Evolutionary conservation across 257 asterid genomes (phyloP).

Genomic region (Scutellaria barbata): DNA sequence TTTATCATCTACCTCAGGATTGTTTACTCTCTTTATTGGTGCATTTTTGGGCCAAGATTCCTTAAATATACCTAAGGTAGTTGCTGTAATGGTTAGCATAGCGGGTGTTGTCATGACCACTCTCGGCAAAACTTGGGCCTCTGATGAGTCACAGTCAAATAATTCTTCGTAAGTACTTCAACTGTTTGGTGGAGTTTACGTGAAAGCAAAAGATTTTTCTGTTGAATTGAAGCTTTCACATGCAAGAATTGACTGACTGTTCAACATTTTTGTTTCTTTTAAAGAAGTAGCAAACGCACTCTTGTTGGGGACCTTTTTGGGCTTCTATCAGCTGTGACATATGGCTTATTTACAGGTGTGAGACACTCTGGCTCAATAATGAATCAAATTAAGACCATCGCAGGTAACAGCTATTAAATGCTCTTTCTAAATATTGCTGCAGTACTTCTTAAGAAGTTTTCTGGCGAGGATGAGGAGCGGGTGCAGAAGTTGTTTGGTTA

Average conservation of each 20-base stretch:
- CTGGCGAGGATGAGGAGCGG: slow-evolving; percentile 84
- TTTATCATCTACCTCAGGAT: slow-evolving; percentile 89
- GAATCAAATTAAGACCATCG: slow-evolving; percentile 15
- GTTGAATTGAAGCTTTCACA: not conserved
- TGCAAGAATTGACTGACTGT: slow-evolving; percentile 49
- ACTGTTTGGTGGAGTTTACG: not conserved
- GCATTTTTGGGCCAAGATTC: slow-evolving; percentile 89
- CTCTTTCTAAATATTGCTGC: slow-evolving; percentile 32
- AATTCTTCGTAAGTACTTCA: slow-evolving; percentile 59
- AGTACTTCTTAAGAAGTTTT: slow-evolving; percentile 88
- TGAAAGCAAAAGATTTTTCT: slow-evolving; percentile 12
- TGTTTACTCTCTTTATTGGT: slow-evolving; percentile 88
- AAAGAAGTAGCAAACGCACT: slow-evolving; percentile 69
- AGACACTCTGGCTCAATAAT: slow-evolving; percentile 12
- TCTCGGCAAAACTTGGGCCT: slow-evolving; percentile 92
- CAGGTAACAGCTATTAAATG: slow-evolving; percentile 18
- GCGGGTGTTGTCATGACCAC: slow-evolving; percentile 92
- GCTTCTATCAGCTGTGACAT: slow-evolving; percentile 80
- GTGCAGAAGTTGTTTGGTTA: slow-evolving; percentile 90
- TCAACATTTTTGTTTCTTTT: slow-evolving; percentile 55
- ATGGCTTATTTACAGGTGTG: slow-evolving; percentile 90
- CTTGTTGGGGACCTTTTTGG: slow-evolving; percentile 86
- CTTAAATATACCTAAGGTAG: slow-evolving; percentile 65
- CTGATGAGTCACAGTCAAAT: slow-evolving; percentile 65
- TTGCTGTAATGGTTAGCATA: slow-evolving; percentile 86